Percentiles rank a stretch among this genome's conserved stretches.
Evolutionary conservation across 768 basidiomycete genomes (phyloP).

Genomic region (Boletus coccyginus): DNA sequence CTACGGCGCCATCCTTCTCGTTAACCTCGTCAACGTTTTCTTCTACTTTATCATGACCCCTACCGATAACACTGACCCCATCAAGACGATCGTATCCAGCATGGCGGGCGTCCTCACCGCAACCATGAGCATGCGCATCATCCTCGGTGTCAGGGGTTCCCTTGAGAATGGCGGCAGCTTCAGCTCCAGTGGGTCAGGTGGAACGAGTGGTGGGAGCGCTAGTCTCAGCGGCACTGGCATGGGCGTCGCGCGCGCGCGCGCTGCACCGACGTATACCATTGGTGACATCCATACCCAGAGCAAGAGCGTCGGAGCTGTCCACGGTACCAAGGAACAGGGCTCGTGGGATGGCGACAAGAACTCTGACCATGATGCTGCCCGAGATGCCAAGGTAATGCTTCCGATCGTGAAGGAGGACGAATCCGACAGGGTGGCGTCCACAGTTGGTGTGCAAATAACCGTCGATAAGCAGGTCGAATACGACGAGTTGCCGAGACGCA

Average conservation of each 20-base stretch:
- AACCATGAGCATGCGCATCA: conserved; percentile 85
- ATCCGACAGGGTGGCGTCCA: conserved; percentile 21
- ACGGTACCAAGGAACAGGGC: conserved; percentile 38
- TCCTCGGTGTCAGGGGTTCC: conserved; percentile 76
- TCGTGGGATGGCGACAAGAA: conserved; percentile 36
- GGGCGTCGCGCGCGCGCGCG: conserved; percentile 27
- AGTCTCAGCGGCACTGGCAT: conserved; percentile 27
- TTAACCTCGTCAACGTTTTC: conserved; percentile 80
- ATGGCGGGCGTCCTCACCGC: conserved; percentile 87
- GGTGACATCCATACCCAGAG: conserved; percentile 51
- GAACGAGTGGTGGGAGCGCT: conserved; percentile 49
- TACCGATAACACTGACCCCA: conserved; percentile 56
- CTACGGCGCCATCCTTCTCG: conserved; percentile 75
- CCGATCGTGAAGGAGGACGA: conserved; percentile 34
- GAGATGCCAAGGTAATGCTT: conserved; percentile 34
- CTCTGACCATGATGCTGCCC: conserved; percentile 38
- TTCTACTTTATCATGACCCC: conserved; percentile 86
- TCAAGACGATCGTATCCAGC: conserved; percentile 80
- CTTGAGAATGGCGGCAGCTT: conserved; percentile 73
- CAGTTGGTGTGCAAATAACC: conserved; percentile 50
- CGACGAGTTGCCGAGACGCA: conserved; percentile 30
- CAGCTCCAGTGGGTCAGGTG: conserved; percentile 46
- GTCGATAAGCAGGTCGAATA: conserved; percentile 57
- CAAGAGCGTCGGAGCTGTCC: conserved; percentile 47
- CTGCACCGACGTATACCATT: conserved; percentile 37